Evolutionary conservation across 2,329 filamentous ascomycete genomes (phyloP).

Genomic region (Trichoderma sp.): DNA sequence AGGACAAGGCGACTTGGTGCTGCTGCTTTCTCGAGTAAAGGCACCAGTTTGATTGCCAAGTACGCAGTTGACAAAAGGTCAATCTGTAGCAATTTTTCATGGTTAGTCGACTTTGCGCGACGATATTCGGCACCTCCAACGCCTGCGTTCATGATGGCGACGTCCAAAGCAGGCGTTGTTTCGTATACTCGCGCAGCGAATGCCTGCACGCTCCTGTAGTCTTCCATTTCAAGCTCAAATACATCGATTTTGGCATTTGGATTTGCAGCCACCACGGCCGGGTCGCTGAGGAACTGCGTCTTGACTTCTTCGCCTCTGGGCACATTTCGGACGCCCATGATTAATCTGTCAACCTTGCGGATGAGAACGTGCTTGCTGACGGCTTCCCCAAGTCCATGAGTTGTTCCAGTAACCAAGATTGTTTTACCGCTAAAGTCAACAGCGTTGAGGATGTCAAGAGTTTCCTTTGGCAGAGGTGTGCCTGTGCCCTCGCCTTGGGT

Average conservation of each 20-base stretch:
- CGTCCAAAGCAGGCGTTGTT: not conserved
- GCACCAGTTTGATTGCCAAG: not conserved
- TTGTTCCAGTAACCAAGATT: constrained; percentile 1
- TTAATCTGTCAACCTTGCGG: constrained; percentile 1
- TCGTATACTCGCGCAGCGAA: not conserved
- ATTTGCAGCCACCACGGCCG: not conserved
- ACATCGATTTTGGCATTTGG: not conserved
- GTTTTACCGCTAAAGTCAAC: constrained; percentile 3
- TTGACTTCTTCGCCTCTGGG: not conserved
- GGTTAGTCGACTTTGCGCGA: not conserved
- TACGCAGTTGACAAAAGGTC: not conserved
- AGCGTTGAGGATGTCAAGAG: not conserved
- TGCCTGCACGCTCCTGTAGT: not conserved
- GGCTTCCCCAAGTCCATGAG: not conserved
- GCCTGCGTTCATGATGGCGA: not conserved
- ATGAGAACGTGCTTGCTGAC: not conserved
- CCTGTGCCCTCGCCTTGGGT: constrained; percentile 3
- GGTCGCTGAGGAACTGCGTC: not conserved
- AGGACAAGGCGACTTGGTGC: not conserved
- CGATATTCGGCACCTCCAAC: not conserved
- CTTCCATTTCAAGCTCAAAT: constrained; percentile 6
- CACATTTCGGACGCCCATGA: constrained; percentile 5
- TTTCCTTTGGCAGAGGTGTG: not conserved
- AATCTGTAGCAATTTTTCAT: not conserved
- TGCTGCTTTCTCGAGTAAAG: not conserved